These are phyloP conservation scores for Eleusine indica DNA, from an alignment of 176 grass and related monocot species.

Conservation along the genomic window DNA sequence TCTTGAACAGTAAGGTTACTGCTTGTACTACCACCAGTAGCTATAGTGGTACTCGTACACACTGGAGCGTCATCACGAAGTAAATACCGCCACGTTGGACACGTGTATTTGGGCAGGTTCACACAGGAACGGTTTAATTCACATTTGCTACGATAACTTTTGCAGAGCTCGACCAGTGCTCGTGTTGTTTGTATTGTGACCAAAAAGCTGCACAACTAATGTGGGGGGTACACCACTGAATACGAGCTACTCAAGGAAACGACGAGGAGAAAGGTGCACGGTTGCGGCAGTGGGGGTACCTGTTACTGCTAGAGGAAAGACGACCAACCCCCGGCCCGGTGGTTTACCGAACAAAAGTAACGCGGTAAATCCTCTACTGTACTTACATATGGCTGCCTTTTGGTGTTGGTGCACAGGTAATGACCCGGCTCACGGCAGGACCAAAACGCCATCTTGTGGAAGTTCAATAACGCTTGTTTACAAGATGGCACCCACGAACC, in stretches of 20 bases:
- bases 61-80: background rate
- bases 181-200: background rate
- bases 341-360: too few species aligned
- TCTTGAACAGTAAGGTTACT: background rate
- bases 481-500: too few species aligned
- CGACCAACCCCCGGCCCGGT: background rate
- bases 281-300: background rate
- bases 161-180: background rate
- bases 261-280: slow-evolving; percentile 1
- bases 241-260: background rate
- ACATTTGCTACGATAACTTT: background rate
- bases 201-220: background rate
- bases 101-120: background rate
- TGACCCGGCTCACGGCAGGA: too few species aligned
- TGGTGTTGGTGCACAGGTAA: too few species aligned
- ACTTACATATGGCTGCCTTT: too few species aligned
- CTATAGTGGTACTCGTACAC: too few species aligned
- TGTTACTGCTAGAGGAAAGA: background rate
- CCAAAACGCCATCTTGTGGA: too few species aligned
- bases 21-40: background rate
- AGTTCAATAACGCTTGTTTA: too few species aligned
- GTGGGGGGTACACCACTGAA: background rate
- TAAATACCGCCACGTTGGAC: background rate
- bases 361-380: too few species aligned
- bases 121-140: background rate